Evolutionary conservation across 352 stramenopile genomes (phyloP), one percentile per base, ranked within the genome.

Genomic region (Phytophthora hibernalis): DNA sequence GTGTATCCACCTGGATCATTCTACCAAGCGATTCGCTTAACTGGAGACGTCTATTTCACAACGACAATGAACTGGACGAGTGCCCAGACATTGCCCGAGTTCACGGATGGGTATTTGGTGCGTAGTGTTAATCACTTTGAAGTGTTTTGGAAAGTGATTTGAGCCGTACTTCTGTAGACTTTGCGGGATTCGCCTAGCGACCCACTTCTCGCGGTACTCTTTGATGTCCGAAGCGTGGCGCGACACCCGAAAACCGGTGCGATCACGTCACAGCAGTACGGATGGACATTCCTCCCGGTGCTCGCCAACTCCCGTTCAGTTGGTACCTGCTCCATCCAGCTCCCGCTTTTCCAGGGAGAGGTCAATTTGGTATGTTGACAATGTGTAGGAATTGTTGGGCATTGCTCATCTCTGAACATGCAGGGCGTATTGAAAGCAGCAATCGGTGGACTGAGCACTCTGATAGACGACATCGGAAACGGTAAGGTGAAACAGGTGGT

Each of bases 251-350:
- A 90, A 59, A 82, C 70, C 5, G 79, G 79, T 5, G 53, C 42
- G 1, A 83, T 82, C 21, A 61, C 56, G 1, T 88, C 79, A 1
- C 71, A 86, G 35, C 70, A 77, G 18, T 76, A 87, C 20, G 86
- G 75, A 0, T 94, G 86, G 86, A 82, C 74, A 5, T 94, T 92
- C 13, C 48, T 91, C 10, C 80, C 80, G 0, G 64, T 92, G 0
- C 71, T 94, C 3, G 67, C 58, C 6, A 56, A 77, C 16, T 67
- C 62, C 8, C 72, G 66, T 1, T 72, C 65, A 6, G 61, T 94
- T 18, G 71, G 72, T 2, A 50, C 60, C 8, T 71, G 79, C 4
- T 75, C 30, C n/a, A 67, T 79, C 24, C 86, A 92, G 37, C 63
- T 94, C 0, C 86, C 86, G 5, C 43, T 94, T 11, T 89, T 92